Base-by-base conservation (phyloP, 164 flowering plant species). In the Stephania japonica region DNA sequence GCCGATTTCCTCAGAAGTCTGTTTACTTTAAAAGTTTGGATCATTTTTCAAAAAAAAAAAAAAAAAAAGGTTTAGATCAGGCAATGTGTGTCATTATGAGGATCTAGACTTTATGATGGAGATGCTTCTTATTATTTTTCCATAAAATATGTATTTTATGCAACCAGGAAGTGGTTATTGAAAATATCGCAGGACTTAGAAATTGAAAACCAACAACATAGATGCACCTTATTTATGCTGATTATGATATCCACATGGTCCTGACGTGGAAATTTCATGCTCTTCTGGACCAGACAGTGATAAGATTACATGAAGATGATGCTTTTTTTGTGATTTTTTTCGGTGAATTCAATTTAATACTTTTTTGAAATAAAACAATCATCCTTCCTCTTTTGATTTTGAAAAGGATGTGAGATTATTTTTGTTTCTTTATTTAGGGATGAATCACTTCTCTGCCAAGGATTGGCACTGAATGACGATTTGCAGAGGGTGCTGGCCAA, bases 381-480 rank as follows among this genome's bases (percentile, higher is more conserved):
- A 18, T 9, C 64, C 64, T 59, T 59, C 21, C 10, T 24, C 64
- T 19, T 59, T 59, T 59, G 25, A 56, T 3, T 56, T 16, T 19
- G 62, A 0, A 19, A 19, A 56, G 62, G 21, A 59, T 59, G n/a
- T 59, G 64, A 16, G 53, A 19, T 59, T 19, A 5, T 66, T 23
- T 76, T 25, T 73, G 49, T 69, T 67, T 18, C 27, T 71, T 78
- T 11, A 62, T 83, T 70, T 78, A 95, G 99, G 81, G 99, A 95
- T 86, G 99, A 95, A 80, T 89, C 90, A 65, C 82, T 95, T 63
- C 82, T 95, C 56, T 83, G 91, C 75, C 96, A 89, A 87, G 99
- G 99, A 53, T 72, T 95, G 56, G 89, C 92, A 43, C 75, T 95
- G 81, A 95, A 92, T 85, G 99, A 95, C 87, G 99, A 95, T 78